Evolutionary conservation across 2,329 filamentous ascomycete genomes (phyloP), one percentile per base, ranked within the genome.

Genomic region (Penicillium oxalicum): DNA sequence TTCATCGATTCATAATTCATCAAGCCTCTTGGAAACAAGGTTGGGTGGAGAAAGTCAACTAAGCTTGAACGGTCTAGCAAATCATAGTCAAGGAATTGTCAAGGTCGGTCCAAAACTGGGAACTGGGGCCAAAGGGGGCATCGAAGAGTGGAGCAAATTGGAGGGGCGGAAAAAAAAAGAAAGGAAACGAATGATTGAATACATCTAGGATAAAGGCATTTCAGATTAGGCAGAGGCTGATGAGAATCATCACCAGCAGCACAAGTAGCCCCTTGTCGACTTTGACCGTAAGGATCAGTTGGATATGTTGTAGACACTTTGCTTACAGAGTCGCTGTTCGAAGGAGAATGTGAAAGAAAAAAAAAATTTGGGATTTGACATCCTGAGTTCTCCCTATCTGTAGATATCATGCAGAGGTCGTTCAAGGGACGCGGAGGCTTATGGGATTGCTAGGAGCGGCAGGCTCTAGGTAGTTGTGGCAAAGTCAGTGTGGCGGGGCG

Each of bases 41-140:
- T 56, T 54, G 40, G 37, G 55, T 58, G 55, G 55, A 46, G 53
- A 49, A 45, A 41, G 40, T 28, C 50, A 55, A 55, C 52, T 57
- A 57, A 57, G 54, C 45, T 56, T 56, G 58, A 45, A 51, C 45
- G 54, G 54, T 52, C 48, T 44, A 54, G 49, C 52, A 44, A 53
- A 56, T 56, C 47, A 54, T 47, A 50, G 52, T 55, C 48, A 45
- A 24, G 47, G 47, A 52, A 39, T 43, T 42, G 54, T 48, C 47
- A 51, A 40, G 37, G 47, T 38, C 35, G 51, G 33, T 25, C 11
- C 25, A 39, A 42, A 38, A 38, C 28, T 33, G 44, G 35, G 44
- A 33, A 34, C 24, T 25, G n/a, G 29, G 27, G 40, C 36, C 32
- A 44, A 25, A 39, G 18, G 18, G 18, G 18, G 18, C 18, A 18